Evolutionary conservation across 352 stramenopile genomes (phyloP), one percentile per base, ranked within the genome.

Genomic region (Aphanomyces euteiches): DNA sequence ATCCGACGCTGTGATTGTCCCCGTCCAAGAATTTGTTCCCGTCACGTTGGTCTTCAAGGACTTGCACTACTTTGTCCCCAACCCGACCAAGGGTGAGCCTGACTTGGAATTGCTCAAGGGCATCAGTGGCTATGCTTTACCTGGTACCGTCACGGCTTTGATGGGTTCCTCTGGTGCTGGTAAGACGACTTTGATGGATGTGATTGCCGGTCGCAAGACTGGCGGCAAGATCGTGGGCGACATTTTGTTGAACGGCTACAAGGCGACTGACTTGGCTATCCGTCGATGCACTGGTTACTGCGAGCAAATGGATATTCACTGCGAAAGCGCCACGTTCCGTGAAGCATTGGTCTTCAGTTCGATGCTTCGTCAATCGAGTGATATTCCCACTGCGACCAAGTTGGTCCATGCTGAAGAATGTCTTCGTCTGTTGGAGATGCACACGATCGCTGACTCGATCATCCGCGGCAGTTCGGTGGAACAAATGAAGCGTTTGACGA

Each of bases 311-410:
- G 90, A 98, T 66, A 92, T 92, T 47, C 84, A 98, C 45, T 87
- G 87, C 7, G 82, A 92, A 21, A 97, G 92, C 1, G 81, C 88
- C 2, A 98, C 93, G 0, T 83, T 95, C 34, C 78, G 87, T 6
- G 93, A 98, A 68, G 87, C 90, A 17, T 90, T 98, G 50, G 66
- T 79, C 3, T 98, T 98, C 71, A 93, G 83, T 7, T 91, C 93
- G 6, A 87, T 90, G 67, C 67, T 98, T 37, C 76, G 90, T 39
- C 81, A 88, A 28, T 74, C 66, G 7, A 66, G 74, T 0, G 75
- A 75, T 36, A 56, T 88, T 8, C 41, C 81, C 0, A 54, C 48
- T 0, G 58, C 50, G 1, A 75, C 82, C 39, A 88, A 88, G 56
- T 67, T 77, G 56, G 77, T 75, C 43, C 83, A 78, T 0, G 80